Evolutionary conservation across 2,329 filamentous ascomycete species (phyloP).

Genomic region (Thelonectria rubi): DNA sequence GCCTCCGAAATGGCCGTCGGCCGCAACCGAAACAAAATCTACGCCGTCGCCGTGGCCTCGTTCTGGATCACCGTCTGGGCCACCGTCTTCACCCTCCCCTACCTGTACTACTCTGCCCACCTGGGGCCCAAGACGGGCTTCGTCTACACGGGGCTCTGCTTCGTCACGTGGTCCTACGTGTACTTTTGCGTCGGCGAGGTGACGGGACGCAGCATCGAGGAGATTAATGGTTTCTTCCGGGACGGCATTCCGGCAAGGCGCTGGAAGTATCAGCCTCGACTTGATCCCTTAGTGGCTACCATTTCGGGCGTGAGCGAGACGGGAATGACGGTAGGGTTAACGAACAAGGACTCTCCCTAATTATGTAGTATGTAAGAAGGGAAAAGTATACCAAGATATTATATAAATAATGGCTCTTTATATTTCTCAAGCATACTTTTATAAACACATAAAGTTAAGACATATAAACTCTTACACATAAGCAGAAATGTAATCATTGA

Average conservation of each 20-base stretch:
- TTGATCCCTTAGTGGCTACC: slow-evolving; percentile 8
- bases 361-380: too few species aligned
- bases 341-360: background rate
- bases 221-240: slow-evolving; percentile 43
- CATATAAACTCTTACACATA: too few species aligned
- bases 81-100: slow-evolving; percentile 51
- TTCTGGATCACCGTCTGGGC: slow-evolving; percentile 56
- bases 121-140: slow-evolving; percentile 52
- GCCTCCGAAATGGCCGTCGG: slow-evolving; percentile 59
- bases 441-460: too few species aligned
- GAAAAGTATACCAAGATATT: too few species aligned
- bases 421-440: too few species aligned
- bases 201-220: slow-evolving; percentile 42
- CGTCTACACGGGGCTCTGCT: slow-evolving; percentile 47
- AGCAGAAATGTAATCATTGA: too few species aligned
- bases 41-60: slow-evolving; percentile 49
- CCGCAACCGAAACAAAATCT: slow-evolving; percentile 51
- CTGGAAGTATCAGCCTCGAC: slow-evolving; percentile 40
- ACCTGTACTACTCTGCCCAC: slow-evolving; percentile 51
- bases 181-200: slow-evolving; percentile 49
- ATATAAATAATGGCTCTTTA: too few species aligned
- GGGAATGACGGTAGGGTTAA: background rate
- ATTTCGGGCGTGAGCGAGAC: slow-evolving; percentile 5
- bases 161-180: slow-evolving; percentile 48
- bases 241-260: slow-evolving; percentile 40